Evolutionary conservation across 2,329 filamentous ascomycete species (phyloP), one percentile per base, ranked within the genome.

Genomic region (Mycocentrospora acerina): DNA sequence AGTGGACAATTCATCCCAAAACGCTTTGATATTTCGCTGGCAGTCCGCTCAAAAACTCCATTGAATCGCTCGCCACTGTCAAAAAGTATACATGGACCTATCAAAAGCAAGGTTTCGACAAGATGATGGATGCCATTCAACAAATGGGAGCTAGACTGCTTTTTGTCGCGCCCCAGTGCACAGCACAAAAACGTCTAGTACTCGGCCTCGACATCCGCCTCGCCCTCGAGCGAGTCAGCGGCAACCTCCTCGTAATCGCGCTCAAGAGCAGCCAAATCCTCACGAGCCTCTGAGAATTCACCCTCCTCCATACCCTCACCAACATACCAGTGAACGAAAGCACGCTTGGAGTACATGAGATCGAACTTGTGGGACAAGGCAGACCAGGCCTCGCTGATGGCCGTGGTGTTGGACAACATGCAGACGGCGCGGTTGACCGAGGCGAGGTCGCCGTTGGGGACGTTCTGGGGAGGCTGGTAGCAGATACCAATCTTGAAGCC

Each of bases 261-360:
- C 83, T 98, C 93, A 51, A 98, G 82, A 60, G 93, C 93, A 71
- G 93, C 93, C 71, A 98, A 78, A 77, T 98, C 93, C 78, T 98
- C 93, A 72, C 93, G 90, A 53, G 93, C 93, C 80, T 98, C 93
- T 41, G 89, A 95, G 83, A 98, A 98, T 76, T 98, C 93, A 74
- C 93, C 93, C 75, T 98, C 93, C 81, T 98, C 93, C 93, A 98
- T 98, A 83, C 93, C 93, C 81, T 97, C 93, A 78, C 93, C 93
- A 68, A 98, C 93, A 66, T 97, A 98, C 93, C 93, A 98, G 78
- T 98, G 93, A 54, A 98, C 93, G 76, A 98, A 98, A 49, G 93
- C 93, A 79, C 93, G 93, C 86, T 98, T 98, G 72, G 89, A 94
- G 85, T 97, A 96, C 93, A 98, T 98, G 71, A 98, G 88, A 69